A percentile compares a stretch with the other conserved stretches of the same genome.
phyloP scores from a whole-genome alignment of 2,329 filamentous ascomycete genomes.

The Pseudocercospora macadamiae region DNA sequence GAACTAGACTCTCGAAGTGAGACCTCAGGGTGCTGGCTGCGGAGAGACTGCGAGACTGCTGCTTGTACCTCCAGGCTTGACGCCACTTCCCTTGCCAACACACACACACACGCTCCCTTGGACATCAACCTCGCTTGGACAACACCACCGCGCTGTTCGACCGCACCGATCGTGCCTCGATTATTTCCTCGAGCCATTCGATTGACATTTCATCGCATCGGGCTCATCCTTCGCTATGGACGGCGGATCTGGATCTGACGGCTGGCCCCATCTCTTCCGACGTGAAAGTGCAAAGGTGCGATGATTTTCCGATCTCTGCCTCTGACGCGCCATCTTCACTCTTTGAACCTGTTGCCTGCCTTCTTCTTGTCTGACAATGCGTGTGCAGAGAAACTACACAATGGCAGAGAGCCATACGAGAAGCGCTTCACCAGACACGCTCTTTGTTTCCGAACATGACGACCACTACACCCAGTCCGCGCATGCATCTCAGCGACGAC shows the following conservation, averaged over 20 bases:
- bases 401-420: slow-evolving; percentile 23
- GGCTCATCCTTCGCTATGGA: slow-evolving; percentile 13
- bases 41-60: no score
- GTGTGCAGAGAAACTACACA: slow-evolving; percentile 24
- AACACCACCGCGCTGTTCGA: slow-evolving; percentile 1
- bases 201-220: not conserved
- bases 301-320: not conserved
- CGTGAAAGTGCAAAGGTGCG: slow-evolving; percentile 22
- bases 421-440: slow-evolving; percentile 25
- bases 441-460: slow-evolving; percentile 35
- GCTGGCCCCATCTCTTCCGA: slow-evolving; percentile 14
- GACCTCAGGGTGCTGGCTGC: no score
- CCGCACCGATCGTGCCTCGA: not conserved
- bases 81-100: slow-evolving; percentile 8
- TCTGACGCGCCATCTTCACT: not conserved
- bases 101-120: slow-evolving; percentile 11
- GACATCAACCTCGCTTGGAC: slow-evolving; percentile 4
- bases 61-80: no score
- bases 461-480: slow-evolving; percentile 36
- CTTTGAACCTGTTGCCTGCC: not conserved
- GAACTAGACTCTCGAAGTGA: no score
- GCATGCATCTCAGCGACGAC: slow-evolving; percentile 35
- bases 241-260: slow-evolving; percentile 11
- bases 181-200: not conserved
- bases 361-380: slow-evolving; percentile 17